Evolutionary conservation across 2,329 filamentous ascomycete genomes (phyloP).

Genomic region (Clathrospora elynae): DNA sequence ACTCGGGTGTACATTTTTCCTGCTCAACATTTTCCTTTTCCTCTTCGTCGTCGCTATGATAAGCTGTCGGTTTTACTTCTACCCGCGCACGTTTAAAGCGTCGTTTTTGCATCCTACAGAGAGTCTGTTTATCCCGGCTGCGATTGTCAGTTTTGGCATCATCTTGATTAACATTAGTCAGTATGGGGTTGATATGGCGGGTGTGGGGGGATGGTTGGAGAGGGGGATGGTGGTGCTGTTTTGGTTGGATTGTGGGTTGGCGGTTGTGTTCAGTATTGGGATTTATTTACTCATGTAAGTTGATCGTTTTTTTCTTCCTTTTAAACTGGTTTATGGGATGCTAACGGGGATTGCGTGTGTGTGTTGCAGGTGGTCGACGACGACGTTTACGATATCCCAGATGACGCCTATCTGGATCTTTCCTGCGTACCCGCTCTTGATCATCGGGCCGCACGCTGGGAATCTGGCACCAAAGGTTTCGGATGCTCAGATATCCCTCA

Average conservation of each 20-base stretch:
- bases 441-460: conserved; percentile 74
- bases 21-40: conserved; percentile 63
- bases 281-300: conserved; percentile 76
- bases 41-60: conserved; percentile 73
- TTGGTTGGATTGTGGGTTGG: conserved; percentile 73
- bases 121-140: conserved; percentile 75
- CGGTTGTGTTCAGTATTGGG: conserved; percentile 68
- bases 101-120: conserved; percentile 80
- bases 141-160: conserved; percentile 67
- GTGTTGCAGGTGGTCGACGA: conserved; percentile 67
- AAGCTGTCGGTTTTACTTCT: conserved; percentile 69
- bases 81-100: conserved; percentile 70
- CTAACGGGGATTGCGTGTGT: too few relatives aligned
- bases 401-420: conserved; percentile 93
- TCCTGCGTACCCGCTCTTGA: conserved; percentile 78
- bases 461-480: conserved; percentile 58
- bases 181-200: conserved; percentile 64
- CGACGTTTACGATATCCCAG: conserved; percentile 72
- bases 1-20: conserved; percentile 56
- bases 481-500: conserved; percentile 51
- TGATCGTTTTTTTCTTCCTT: conserved; percentile 21
- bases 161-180: conserved; percentile 72
- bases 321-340: not conserved
- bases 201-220: conserved; percentile 59
- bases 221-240: conserved; percentile 68